Evolutionary conservation across 306 rosid species (phyloP), one percentile per base, ranked within the genome.

Genomic region (Lathyrus aphaca): DNA sequence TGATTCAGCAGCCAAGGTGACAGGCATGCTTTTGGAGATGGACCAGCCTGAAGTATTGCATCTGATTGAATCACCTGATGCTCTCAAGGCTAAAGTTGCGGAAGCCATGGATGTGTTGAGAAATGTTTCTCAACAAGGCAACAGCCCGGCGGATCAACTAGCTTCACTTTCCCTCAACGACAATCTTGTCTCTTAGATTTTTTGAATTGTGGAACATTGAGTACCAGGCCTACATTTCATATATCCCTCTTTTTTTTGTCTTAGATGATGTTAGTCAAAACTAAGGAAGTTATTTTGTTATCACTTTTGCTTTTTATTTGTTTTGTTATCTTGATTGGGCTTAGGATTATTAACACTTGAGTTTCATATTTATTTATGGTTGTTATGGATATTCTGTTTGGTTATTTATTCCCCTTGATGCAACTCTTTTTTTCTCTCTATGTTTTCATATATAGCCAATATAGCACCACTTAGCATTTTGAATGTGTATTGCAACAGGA

Each of bases 21-120:
- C 92, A 0, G 95, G 92, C 56, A 86, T 91, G 96, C 92, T 91
- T 67, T 69, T 86, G 71, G 92, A 89, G 86, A 88, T 91, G 92
- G 97, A 88, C 76, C 95, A 88, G 79, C 83, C 89, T 27, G 97
- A 91, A 66, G 96, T 88, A 7, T 71, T 85, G 73, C 95, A 91
- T 75, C 65, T 86, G 60, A 84, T 90, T 0, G 93, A 85, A 68
- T 91, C 97, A 1, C 93, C 89, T 0, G 91, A 91, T 60, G 94
- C 87, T 69, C 74, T 86, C 15, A 86, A 85, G 84, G 89, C 86
- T 0, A 87, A 88, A 77, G 97, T 86, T 46, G 83, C 83, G 3
- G 96, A 88, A 78, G 95, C 96, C 40, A 72, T 84, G 83, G 95
- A 89, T 15, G 87, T 86, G 46, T 66, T 88, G 76, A 86, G 88